These are phyloP conservation scores for Xylaria sp. DNA, from an alignment of 2,329 filamentous ascomycete species.

Conservation along the genomic window DNA sequence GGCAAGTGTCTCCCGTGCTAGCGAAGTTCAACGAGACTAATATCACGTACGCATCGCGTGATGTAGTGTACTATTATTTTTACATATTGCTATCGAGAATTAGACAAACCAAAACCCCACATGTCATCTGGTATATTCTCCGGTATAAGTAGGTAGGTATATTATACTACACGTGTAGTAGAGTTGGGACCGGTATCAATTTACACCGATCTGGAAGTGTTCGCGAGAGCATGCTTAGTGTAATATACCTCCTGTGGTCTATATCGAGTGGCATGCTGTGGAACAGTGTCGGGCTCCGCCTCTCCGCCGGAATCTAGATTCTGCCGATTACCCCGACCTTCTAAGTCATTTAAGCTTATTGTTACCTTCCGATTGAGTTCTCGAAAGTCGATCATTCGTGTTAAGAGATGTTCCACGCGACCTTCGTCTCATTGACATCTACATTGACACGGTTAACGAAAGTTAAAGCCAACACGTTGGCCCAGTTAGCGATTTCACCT, in stretches of 20 bases:
- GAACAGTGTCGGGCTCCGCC: background rate
- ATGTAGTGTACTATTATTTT: background rate
- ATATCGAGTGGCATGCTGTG: background rate
- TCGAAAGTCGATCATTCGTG: background rate
- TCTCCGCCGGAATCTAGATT: background rate
- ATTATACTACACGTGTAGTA: background rate
- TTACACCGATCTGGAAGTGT: background rate
- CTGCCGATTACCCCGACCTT: background rate
- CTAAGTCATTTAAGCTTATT: background rate
- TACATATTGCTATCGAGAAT: too few relatives aligned
- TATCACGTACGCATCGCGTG: slow-evolving; percentile 1
- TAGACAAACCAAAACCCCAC: slow-evolving; percentile 4
- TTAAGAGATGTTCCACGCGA: background rate
- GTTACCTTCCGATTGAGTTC: background rate
- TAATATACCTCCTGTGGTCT: background rate
- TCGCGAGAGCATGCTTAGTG: background rate
- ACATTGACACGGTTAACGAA: background rate
- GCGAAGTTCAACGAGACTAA: slow-evolving; percentile 3
- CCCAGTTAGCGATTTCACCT: background rate
- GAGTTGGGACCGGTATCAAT: background rate
- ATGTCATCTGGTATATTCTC: background rate
- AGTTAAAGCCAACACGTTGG: background rate
- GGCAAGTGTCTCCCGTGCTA: background rate
- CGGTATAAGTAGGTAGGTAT: background rate
- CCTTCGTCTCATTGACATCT: background rate